Evolutionary conservation across 2,329 filamentous ascomycete genomes (phyloP).

Genomic region (Sporothrix pallida): DNA sequence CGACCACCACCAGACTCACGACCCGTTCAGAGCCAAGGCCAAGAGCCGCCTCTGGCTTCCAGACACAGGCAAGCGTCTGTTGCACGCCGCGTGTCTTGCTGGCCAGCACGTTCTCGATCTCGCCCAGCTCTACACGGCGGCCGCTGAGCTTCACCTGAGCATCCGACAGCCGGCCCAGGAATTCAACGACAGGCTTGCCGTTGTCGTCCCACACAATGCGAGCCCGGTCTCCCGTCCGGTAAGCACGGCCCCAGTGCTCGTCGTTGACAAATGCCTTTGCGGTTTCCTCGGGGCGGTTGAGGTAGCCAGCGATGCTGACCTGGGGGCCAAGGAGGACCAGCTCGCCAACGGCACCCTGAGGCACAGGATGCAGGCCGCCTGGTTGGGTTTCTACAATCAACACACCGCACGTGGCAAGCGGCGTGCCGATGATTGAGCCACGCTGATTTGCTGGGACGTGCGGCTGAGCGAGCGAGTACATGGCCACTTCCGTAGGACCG

Average conservation of each 20-base stretch:
- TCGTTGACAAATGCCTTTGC: conserved; percentile 30
- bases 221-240: conserved; percentile 39
- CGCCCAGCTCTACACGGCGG: conserved; percentile 65
- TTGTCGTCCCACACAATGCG: conserved; percentile 34
- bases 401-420: conserved; percentile 46
- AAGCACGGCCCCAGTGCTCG: conserved; percentile 30
- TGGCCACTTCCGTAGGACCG: conserved; percentile 42
- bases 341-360: conserved; percentile 38
- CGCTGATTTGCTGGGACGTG: conserved; percentile 39
- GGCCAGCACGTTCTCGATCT: conserved; percentile 39
- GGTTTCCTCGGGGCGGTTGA: conserved; percentile 60
- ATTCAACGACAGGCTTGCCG: conserved; percentile 50
- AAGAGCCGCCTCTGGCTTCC: neutral
- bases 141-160: conserved; percentile 69
- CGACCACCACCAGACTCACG: conserved; percentile 62
- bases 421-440: conserved; percentile 48
- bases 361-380: conserved; percentile 29
- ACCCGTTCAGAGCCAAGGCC: conserved; percentile 40
- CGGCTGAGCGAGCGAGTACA: conserved; percentile 34
- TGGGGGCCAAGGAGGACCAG: conserved; percentile 37
- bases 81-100: conserved; percentile 33
- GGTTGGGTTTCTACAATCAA: conserved; percentile 42
- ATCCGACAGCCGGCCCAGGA: conserved; percentile 60
- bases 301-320: conserved; percentile 53
- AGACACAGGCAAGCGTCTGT: conserved; percentile 37